Evolutionary conservation across 495 filamentous ascomycete genomes (phyloP).

Genomic region (Aspergillus funiculosus): DNA sequence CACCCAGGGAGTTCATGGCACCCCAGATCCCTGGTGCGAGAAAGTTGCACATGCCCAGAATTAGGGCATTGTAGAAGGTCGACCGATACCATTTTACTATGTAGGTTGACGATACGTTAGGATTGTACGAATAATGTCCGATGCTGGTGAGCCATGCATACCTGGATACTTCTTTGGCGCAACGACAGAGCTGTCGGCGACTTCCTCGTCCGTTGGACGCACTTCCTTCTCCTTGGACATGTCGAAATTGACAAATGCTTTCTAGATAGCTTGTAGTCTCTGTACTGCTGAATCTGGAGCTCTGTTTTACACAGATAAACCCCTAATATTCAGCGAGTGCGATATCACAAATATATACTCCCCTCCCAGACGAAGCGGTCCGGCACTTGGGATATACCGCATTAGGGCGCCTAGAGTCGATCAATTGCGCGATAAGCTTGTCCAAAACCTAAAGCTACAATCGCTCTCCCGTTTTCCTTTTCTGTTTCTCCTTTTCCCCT

Average conservation of each 20-base stretch:
- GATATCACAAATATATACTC: too few relatives aligned
- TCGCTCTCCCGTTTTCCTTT: neutral
- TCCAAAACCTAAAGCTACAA: neutral
- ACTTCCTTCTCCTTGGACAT: slow-evolving; percentile 17
- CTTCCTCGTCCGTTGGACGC: slow-evolving; percentile 21
- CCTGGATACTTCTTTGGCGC: slow-evolving; percentile 17
- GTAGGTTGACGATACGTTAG: neutral
- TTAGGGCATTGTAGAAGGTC: slow-evolving; percentile 57
- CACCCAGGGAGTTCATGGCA: slow-evolving; percentile 65
- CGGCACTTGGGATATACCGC: too few relatives aligned
- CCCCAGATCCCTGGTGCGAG: slow-evolving; percentile 62
- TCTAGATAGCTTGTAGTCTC: too few relatives aligned
- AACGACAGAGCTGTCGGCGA: slow-evolving; percentile 1
- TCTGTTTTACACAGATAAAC: too few relatives aligned
- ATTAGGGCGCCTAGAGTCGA: too few relatives aligned
- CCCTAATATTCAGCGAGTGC: too few relatives aligned
- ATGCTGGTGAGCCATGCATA: too few relatives aligned
- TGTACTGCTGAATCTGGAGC: too few relatives aligned
- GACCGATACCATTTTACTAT: slow-evolving; percentile 60
- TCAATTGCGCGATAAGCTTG: too few relatives aligned
- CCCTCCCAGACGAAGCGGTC: too few relatives aligned
- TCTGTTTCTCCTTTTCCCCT: neutral
- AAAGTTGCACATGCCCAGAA: slow-evolving; percentile 59
- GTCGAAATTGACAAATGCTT: neutral
- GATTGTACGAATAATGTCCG: too few relatives aligned